Percentiles rank a stretch among this genome's conserved stretches.
Evolutionary conservation across 352 stramenopile species (phyloP).

Genomic region (Blastocystis hominis): DNA sequence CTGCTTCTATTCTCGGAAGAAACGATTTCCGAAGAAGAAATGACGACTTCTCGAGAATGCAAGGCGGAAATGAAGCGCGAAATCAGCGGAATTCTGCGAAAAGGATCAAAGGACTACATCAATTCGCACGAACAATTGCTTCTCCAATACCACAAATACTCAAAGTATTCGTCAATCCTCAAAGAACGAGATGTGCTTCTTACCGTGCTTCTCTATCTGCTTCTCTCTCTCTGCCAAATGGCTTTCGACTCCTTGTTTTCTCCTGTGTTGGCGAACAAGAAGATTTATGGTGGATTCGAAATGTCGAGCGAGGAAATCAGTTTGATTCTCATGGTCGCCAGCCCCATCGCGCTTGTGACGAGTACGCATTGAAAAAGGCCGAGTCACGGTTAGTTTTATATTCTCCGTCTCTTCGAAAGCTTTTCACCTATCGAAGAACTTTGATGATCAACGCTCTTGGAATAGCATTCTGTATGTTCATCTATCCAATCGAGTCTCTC

Average conservation of each 20-base stretch:
- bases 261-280: background rate
- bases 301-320: background rate
- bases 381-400: background rate
- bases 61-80: conserved; percentile 36
- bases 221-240: conserved; percentile 13
- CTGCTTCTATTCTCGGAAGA: background rate
- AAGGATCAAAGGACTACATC: background rate
- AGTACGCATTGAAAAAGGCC: background rate
- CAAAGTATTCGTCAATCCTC: conserved; percentile 13
- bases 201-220: background rate
- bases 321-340: background rate
- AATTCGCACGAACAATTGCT: conserved; percentile 34
- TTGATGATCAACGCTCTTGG: background rate
- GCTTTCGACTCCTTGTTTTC: conserved; percentile 13
- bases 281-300: conserved; percentile 9
- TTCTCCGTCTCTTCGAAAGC: background rate
- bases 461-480: background rate
- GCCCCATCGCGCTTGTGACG: background rate
- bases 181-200: conserved; percentile 20
- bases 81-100: conserved; percentile 16
- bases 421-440: background rate
- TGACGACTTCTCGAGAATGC: background rate
- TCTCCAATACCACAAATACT: conserved; percentile 39
- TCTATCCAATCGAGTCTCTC: background rate
- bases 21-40: conserved; percentile 25